A percentile compares a stretch with the other conserved stretches of the same genome.
These are phyloP conservation scores for Naganishia antarctica DNA, from an alignment of 768 basidiomycete genomes.

Conservation along the genomic window DNA sequence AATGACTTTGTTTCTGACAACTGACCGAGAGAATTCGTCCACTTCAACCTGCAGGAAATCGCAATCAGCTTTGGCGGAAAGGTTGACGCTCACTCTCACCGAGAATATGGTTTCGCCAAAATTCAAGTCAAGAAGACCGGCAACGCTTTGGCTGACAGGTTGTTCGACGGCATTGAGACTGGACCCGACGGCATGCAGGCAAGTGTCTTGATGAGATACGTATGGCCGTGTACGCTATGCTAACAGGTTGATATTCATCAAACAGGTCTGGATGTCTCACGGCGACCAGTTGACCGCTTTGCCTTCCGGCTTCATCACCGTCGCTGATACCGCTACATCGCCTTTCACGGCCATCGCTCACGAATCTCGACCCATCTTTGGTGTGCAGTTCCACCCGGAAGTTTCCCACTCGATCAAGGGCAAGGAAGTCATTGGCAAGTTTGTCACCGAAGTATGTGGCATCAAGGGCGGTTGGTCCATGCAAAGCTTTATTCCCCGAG, in stretches of 20 bases:
- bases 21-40: not conserved
- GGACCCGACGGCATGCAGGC: slow-evolving; percentile 73
- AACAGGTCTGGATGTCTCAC: slow-evolving; percentile 99
- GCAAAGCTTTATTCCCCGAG: slow-evolving; percentile 98
- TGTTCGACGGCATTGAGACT: slow-evolving; percentile 72
- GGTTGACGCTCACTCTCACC: slow-evolving; percentile 78
- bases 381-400: slow-evolving; percentile 98
- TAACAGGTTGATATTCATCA: not conserved
- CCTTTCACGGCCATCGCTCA: slow-evolving; percentile 93
- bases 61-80: slow-evolving; percentile 80
- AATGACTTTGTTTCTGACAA: not conserved
- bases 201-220: slow-evolving; percentile 10
- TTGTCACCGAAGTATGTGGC: slow-evolving; percentile 76
- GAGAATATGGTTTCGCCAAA: slow-evolving; percentile 91
- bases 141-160: slow-evolving; percentile 58
- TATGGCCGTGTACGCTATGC: not conserved
- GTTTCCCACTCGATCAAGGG: slow-evolving; percentile 90
- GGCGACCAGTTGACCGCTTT: slow-evolving; percentile 83
- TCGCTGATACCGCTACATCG: slow-evolving; percentile 78
- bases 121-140: slow-evolving; percentile 67
- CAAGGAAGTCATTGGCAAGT: slow-evolving; percentile 79
- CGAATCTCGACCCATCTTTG: slow-evolving; percentile 79
- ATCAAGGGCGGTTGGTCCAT: slow-evolving; percentile 87
- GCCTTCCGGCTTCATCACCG: slow-evolving; percentile 77
- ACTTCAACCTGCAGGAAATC: slow-evolving; percentile 73